These are phyloP conservation scores for Themeda triandra DNA, from an alignment of 176 grass and related monocot species.

Conservation along the genomic window DNA sequence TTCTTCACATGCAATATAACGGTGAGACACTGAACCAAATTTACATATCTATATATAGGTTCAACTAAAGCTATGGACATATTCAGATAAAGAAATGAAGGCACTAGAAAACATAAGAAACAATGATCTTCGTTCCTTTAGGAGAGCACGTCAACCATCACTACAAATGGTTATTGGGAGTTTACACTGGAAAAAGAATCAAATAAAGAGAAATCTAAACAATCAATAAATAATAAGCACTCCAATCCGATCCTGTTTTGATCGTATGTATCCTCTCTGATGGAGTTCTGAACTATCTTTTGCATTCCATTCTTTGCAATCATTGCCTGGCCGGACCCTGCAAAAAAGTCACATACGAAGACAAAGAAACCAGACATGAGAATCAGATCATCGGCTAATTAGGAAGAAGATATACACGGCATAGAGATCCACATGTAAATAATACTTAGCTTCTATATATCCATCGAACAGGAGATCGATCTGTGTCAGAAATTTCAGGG, in stretches of 20 bases:
- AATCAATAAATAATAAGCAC: background rate
- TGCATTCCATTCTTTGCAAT: background rate
- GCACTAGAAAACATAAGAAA: background rate
- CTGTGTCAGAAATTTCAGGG: background rate
- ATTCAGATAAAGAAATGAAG: background rate
- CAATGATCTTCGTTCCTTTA: background rate
- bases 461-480: background rate
- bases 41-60: background rate
- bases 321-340: background rate
- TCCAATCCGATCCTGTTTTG: background rate
- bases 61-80: background rate
- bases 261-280: background rate
- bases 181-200: background rate
- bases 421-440: background rate
- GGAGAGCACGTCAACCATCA: background rate
- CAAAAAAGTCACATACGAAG: background rate
- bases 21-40: background rate
- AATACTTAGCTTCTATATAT: background rate
- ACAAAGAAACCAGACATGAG: background rate
- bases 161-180: background rate
- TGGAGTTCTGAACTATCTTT: background rate
- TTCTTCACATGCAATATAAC: constrained; percentile 37
- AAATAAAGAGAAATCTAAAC: background rate
- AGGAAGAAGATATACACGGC: background rate
- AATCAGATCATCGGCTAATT: background rate